phyloP scores from a whole-genome alignment of 306 rosid genomes.

The Begonia loranthoides region DNA sequence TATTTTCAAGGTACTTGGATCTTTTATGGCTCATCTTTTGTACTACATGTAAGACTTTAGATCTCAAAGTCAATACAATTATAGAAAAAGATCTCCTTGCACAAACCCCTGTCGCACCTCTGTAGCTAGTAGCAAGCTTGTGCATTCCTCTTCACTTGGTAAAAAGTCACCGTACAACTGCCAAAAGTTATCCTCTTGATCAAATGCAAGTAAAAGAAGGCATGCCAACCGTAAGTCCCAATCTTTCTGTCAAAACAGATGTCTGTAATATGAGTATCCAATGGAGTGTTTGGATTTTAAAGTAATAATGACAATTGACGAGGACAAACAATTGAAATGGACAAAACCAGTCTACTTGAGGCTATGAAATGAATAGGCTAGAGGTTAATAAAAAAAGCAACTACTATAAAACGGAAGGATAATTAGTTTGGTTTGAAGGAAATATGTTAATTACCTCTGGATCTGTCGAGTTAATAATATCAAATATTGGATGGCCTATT shows the following conservation, averaged over 20 bases:
- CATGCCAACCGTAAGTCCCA: slow-evolving; percentile 95
- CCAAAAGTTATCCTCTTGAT: slow-evolving; percentile 81
- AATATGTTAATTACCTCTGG: slow-evolving; percentile 63
- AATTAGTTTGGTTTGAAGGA: not conserved
- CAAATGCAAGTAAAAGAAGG: slow-evolving; percentile 72
- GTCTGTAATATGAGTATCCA: slow-evolving; percentile 18
- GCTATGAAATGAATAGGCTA: too few relatives aligned
- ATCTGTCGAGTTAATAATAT: slow-evolving; percentile 78
- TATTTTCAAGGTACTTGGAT: too few relatives aligned
- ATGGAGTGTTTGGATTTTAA: slow-evolving; percentile 4
- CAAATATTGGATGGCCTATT: slow-evolving; percentile 90
- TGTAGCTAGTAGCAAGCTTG: slow-evolving; percentile 79
- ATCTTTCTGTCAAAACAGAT: slow-evolving; percentile 74
- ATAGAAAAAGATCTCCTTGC: too few relatives aligned
- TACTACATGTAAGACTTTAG: not conserved
- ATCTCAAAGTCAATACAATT: too few relatives aligned
- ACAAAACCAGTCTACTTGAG: too few relatives aligned
- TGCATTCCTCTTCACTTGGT: slow-evolving; percentile 77
- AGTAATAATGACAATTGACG: not conserved
- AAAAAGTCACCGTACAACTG: slow-evolving; percentile 82
- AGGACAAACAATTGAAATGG: too few relatives aligned
- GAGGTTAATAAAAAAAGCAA: not conserved
- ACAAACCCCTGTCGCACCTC: slow-evolving; percentile 33
- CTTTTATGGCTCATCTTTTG: not conserved
- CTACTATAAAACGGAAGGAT: not conserved